Evolutionary conservation across 2,329 filamentous ascomycete genomes (phyloP).

Genomic region (Colletotrichum coccodes): DNA sequence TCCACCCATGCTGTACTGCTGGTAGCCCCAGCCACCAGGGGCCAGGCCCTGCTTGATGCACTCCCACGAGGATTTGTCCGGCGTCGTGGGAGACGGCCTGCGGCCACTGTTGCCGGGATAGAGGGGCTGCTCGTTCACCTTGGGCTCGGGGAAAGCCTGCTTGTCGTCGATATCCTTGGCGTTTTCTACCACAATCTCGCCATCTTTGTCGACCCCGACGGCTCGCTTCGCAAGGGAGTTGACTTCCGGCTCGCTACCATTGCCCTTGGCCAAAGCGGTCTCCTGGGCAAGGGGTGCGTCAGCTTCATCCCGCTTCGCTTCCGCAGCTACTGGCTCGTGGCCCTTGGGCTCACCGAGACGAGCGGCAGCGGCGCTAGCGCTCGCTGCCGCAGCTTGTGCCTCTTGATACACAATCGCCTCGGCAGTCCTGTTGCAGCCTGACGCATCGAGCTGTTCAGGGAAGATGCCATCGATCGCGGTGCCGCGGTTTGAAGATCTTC

Average conservation of each 20-base stretch:
- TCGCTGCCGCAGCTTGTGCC: slow-evolving; percentile 47
- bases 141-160: slow-evolving; percentile 8
- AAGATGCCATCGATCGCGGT: slow-evolving; percentile 83
- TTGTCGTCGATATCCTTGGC: slow-evolving; percentile 9
- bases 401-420: slow-evolving; percentile 41
- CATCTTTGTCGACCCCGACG: slow-evolving; percentile 41
- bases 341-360: slow-evolving; percentile 39
- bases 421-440: slow-evolving; percentile 76
- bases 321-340: slow-evolving; percentile 22
- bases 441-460: slow-evolving; percentile 80
- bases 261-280: slow-evolving; percentile 2
- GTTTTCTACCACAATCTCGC: slow-evolving; percentile 36
- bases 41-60: slow-evolving; percentile 71
- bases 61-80: slow-evolving; percentile 25
- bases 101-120: slow-evolving; percentile 17
- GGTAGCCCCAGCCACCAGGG: slow-evolving; percentile 52
- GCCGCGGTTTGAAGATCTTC: slow-evolving; percentile 76
- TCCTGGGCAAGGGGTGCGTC: slow-evolving; percentile 1
- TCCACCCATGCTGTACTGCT: slow-evolving; percentile 70
- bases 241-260: slow-evolving; percentile 9
- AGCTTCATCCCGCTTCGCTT: slow-evolving; percentile 19
- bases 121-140: slow-evolving; percentile 17
- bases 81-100: slow-evolving; percentile 16
- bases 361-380: slow-evolving; percentile 25
- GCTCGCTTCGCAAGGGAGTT: not conserved